Base-by-base conservation (phyloP, 1,284 basidiomycete species). In the Gymnopus androsaceus region DNA sequence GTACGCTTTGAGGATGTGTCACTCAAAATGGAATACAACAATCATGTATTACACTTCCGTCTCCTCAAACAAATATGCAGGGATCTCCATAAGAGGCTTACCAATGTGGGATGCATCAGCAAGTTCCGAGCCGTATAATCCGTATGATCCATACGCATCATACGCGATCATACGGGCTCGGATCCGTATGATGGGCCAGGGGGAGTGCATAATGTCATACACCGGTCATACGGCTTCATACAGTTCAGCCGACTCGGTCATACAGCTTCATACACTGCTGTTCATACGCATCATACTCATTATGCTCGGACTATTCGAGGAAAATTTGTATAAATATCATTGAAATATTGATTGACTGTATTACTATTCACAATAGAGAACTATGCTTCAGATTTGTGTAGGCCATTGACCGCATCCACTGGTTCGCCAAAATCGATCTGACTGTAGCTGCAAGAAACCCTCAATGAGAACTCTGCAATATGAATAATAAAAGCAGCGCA, bases 71-170 rank as follows among this genome's bases (percentile, higher is more conserved):
- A n/a, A n/a, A n/a, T n/a, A n/a, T n/a, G n/a, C n/a, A n/a, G n/a
- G n/a, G n/a, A n/a, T n/a, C n/a, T n/a, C n/a, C n/a, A n/a, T n/a
- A n/a, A n/a, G n/a, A n/a, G n/a, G n/a, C n/a, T n/a, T n/a, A n/a
- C n/a, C n/a, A n/a, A n/a, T n/a, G n/a, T n/a, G n/a, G n/a, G 31
- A 7, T 19, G n/a, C 46, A 50, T 50, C 48, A 50, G 48, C 48
- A 50, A 50, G 23, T 38, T 50, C 48, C 27, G 14, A 25, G 33
- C 14, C 27, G 19, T 50, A 38, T 50, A 31, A 50, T 21, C 23
- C 2, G 30, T 33, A 33, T 31, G 19, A 31, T 48, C 8, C 28
- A 36, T 50, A 50, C 48, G 3, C 11, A 25, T 38, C 23, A 36
- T 37, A 50, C 48, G n/a, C 23, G 5, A 25, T 37, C 48, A 50